Conservation (phyloP, 768 basidiomycete genomes). For the Pulveroboletus sp. region DNA sequence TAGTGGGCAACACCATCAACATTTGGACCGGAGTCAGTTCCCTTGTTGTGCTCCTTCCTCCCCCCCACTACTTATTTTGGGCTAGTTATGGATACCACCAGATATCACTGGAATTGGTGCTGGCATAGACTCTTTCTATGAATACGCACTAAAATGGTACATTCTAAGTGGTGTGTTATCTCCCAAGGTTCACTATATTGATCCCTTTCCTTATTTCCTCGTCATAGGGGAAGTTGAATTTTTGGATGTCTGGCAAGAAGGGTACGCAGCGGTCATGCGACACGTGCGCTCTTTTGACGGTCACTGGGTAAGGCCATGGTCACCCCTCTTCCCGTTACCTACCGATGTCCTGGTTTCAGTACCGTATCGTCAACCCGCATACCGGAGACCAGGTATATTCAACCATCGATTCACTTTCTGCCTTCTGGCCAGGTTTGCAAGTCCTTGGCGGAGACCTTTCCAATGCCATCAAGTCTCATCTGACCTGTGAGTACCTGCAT, state of each 20-base stretch:
- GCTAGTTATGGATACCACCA: slow-evolving; percentile 65
- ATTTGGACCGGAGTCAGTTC: slow-evolving; percentile 69
- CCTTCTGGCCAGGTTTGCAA: slow-evolving; percentile 97
- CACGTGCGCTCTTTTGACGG: slow-evolving; percentile 80
- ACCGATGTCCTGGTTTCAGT: slow-evolving; percentile 43
- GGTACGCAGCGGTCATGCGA: slow-evolving; percentile 80
- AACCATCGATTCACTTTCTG: slow-evolving; percentile 91
- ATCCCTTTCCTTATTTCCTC: background rate
- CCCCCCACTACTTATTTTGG: slow-evolving; percentile 6
- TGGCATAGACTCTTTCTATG: slow-evolving; percentile 93
- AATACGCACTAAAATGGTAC: slow-evolving; percentile 92
- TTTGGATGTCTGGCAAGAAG: slow-evolving; percentile 79
- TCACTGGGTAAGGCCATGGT: slow-evolving; percentile 59
- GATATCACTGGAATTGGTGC: slow-evolving; percentile 84
- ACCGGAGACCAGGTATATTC: slow-evolving; percentile 68
- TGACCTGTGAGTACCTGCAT: slow-evolving; percentile 59
- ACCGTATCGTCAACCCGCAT: slow-evolving; percentile 77
- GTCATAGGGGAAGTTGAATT: slow-evolving; percentile 68
- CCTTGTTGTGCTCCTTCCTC: background rate
- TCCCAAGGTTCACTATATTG: background rate
- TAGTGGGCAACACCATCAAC: slow-evolving; percentile 90
- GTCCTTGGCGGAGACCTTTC: slow-evolving; percentile 81
- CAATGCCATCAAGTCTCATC: slow-evolving; percentile 88
- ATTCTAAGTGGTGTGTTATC: slow-evolving; percentile 63
- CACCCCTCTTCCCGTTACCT: background rate